Percentiles rank a stretch among this genome's conserved stretches.
phyloP scores from a whole-genome alignment of 148 eudicot species.

The Fagopyrum esculentum region DNA sequence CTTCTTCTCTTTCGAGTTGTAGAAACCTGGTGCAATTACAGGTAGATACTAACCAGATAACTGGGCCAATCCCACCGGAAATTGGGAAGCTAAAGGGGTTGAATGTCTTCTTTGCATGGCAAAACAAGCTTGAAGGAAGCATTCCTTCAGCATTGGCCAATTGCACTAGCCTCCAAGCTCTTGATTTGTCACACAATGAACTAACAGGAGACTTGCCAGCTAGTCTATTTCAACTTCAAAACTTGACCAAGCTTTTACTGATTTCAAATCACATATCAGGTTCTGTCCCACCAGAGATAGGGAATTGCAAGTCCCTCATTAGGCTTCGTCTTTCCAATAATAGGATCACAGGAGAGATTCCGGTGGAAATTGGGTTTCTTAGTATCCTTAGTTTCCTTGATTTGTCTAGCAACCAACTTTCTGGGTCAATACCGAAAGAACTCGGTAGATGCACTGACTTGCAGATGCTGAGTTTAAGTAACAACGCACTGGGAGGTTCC shows the following conservation, averaged over 20 bases:
- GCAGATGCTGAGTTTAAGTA: slow-evolving; percentile 72
- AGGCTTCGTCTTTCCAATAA: slow-evolving; percentile 60
- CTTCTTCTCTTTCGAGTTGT: slow-evolving; percentile 57
- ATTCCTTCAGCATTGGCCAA: slow-evolving; percentile 55
- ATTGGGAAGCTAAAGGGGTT: slow-evolving; percentile 44
- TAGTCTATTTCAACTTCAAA: slow-evolving; percentile 52
- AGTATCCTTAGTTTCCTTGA: slow-evolving; percentile 61
- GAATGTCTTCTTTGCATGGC: slow-evolving; percentile 68
- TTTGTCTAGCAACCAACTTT: slow-evolving; percentile 49
- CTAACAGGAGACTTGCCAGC: slow-evolving; percentile 63
- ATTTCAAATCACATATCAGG: slow-evolving; percentile 75
- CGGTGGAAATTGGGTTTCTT: slow-evolving; percentile 60
- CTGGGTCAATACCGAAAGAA: slow-evolving; percentile 58
- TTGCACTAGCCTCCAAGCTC: slow-evolving; percentile 56
- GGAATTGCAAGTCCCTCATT: slow-evolving; percentile 49
- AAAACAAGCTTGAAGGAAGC: slow-evolving; percentile 66
- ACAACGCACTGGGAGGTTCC: slow-evolving; percentile 53
- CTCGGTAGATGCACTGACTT: slow-evolving; percentile 51
- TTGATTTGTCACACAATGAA: slow-evolving; percentile 76
- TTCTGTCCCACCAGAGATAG: slow-evolving; percentile 63
- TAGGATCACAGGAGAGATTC: slow-evolving; percentile 58
- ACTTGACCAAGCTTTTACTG: slow-evolving; percentile 65
- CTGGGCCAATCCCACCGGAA: slow-evolving; percentile 64
- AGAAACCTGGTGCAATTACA: slow-evolving; percentile 55
- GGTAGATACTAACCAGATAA: slow-evolving; percentile 67